Percentiles rank a stretch among this genome's conserved stretches.
phyloP scores from a whole-genome alignment of 1,284 basidiomycete genomes.

The Erythrobasidium hasegawianum region DNA sequence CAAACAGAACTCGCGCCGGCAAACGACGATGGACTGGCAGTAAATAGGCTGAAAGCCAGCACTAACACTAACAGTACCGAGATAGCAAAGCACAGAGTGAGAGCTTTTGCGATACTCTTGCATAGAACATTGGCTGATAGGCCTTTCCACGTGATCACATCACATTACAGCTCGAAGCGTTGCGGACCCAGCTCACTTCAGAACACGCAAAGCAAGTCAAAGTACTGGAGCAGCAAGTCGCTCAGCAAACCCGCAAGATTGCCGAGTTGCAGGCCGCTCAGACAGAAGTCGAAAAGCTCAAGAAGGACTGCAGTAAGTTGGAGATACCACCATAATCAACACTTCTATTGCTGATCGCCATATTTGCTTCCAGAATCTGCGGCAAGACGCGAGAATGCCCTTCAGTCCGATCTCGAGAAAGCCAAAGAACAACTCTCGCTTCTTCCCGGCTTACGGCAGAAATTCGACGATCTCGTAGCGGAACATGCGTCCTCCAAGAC shows the following conservation, averaged over 20 bases:
- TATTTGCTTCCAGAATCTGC: background rate
- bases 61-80: background rate
- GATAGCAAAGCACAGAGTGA: background rate
- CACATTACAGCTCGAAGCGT: background rate
- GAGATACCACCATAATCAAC: too few relatives aligned
- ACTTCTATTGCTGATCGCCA: too few relatives aligned
- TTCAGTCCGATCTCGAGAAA: slow-evolving; percentile 1
- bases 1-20: slow-evolving; percentile 4
- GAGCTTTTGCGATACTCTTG: background rate
- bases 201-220: slow-evolving; percentile 5
- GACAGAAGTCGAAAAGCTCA: background rate
- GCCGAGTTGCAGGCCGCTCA: background rate
- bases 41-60: background rate
- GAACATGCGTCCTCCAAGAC: slow-evolving; percentile 23
- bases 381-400: background rate
- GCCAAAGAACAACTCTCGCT: slow-evolving; percentile 16
- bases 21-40: background rate
- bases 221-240: background rate
- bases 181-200: background rate
- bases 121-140: background rate
- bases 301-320: slow-evolving; percentile 5
- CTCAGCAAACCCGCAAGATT: background rate
- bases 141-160: background rate
- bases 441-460: slow-evolving; percentile 13
- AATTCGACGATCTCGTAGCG: slow-evolving; percentile 26